Base-by-base conservation (phyloP, 805 yeast species). In the Monosporozyma unispora region DNA sequence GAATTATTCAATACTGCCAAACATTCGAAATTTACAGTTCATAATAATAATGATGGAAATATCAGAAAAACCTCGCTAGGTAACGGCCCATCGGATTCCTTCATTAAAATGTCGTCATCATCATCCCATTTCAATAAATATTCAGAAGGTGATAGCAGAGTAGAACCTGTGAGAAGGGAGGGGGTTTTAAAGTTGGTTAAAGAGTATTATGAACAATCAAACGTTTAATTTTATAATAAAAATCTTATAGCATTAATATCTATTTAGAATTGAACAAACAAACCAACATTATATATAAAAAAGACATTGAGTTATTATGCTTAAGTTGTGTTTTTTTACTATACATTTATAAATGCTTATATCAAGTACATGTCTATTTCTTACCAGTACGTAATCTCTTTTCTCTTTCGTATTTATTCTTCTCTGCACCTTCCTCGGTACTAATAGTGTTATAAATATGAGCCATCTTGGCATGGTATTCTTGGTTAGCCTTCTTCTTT, bases 341-440 rank as follows among this genome's bases (percentile, higher is more conserved):
- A 8, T 39, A 39, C 42, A 39, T 10, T 21, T 39, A 19, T 39
- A 21, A 21, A 39, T 39, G 42, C 27, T 21, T 10, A 39, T 39
- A 14, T 39, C 21, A 10, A 11, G 9, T 39, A 39, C 16, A 39
- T 39, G 25, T 8, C 22, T 39, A 68, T 52, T 64, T 67, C 57
- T 74, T 73, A 39, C 74, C 70, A 63, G 77, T 78, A 59, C 89
- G 77, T 52, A 72, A 71, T 63, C 76, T 80, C 74, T 80, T 85
- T 62, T 90, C 97, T 52, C 89, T 77, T 63, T 89, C 96, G 67
- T 91, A 91, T 58, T 82, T 82, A 66, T 93, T 90, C 75, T 87
- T 86, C 63, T 88, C 97, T 4, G 93, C 87, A 62, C 98, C 98
- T 73, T 91, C 97, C 59, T 84, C 89, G 4, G 96, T 89, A 54